A percentile compares a stretch with the other conserved stretches of the same genome.
phyloP scores from a whole-genome alignment of 2,329 filamentous ascomycete genomes.

The Nigrospora sphaerica region DNA sequence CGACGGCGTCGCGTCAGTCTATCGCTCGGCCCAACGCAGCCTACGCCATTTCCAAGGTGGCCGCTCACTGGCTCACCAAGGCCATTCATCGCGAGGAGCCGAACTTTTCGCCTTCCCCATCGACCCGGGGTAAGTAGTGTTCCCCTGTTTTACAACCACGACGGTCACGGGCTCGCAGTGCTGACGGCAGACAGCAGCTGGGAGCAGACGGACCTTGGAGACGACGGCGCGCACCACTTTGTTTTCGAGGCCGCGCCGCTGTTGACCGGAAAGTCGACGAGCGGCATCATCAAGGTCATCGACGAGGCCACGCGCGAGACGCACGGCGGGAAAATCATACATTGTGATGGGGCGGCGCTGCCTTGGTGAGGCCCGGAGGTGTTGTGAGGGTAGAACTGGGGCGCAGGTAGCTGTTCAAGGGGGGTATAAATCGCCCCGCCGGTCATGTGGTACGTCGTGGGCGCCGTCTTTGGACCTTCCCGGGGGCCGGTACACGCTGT shows the following conservation, averaged over 20 bases:
- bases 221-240: constrained; percentile 21
- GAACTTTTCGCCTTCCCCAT: constrained; percentile 20
- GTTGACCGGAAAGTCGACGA: constrained; percentile 23
- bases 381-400: too few species aligned
- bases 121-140: constrained; percentile 17
- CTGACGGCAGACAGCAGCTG: too few species aligned
- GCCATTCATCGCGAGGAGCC: constrained; percentile 18
- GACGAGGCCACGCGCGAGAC: constrained; percentile 3
- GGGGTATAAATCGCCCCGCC: too few species aligned
- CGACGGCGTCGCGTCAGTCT: too few species aligned
- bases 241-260: constrained; percentile 24
- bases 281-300: constrained; percentile 18
- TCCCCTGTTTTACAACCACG: too few species aligned
- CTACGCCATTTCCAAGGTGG: constrained; percentile 36
- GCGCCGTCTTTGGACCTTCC: too few species aligned
- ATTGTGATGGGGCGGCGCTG: background rate
- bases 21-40: constrained; percentile 17
- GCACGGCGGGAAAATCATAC: constrained; percentile 3
- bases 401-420: too few species aligned
- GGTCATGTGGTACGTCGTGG: too few species aligned
- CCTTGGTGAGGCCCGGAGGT: constrained; percentile 1
- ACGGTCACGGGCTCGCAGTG: background rate
- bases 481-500: too few species aligned
- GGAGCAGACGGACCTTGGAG: constrained; percentile 32
- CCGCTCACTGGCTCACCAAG: constrained; percentile 18